Conservation (phyloP, 345 rosid genomes). For the Syzygium aqueum region DNA sequence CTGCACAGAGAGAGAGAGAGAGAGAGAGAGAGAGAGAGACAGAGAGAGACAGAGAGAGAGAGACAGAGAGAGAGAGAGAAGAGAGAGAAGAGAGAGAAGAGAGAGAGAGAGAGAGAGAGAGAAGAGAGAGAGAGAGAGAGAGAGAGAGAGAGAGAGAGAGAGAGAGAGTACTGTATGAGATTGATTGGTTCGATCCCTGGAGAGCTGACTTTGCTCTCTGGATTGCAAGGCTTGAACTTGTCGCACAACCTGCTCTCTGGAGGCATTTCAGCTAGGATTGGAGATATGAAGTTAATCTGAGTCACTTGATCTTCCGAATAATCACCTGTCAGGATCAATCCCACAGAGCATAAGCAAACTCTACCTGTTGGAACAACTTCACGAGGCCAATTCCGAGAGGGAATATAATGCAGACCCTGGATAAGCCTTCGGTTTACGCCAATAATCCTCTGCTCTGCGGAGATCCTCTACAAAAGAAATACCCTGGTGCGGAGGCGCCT, state of each 20-base stretch:
- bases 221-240: slow-evolving; percentile 13
- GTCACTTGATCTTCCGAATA: slow-evolving; percentile 15
- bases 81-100: no score
- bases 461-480: background rate
- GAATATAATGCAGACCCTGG: background rate
- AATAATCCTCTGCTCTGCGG: background rate
- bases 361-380: slow-evolving; percentile 5
- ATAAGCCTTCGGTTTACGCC: background rate
- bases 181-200: slow-evolving; percentile 7
- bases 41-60: no score
- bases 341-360: slow-evolving; percentile 11
- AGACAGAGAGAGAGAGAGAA: no score
- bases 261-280: background rate
- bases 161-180: no score
- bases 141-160: no score
- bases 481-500: background rate
- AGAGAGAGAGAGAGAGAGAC: no score
- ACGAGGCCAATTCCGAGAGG: background rate
- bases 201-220: slow-evolving; percentile 1
- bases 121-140: no score
- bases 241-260: slow-evolving; percentile 5
- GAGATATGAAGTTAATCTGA: slow-evolving; percentile 1
- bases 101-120: no score
- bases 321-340: slow-evolving; percentile 11
- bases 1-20: no score